Evolutionary conservation across 805 yeast genomes (phyloP).

Genomic region (Ogataea kodamae): DNA sequence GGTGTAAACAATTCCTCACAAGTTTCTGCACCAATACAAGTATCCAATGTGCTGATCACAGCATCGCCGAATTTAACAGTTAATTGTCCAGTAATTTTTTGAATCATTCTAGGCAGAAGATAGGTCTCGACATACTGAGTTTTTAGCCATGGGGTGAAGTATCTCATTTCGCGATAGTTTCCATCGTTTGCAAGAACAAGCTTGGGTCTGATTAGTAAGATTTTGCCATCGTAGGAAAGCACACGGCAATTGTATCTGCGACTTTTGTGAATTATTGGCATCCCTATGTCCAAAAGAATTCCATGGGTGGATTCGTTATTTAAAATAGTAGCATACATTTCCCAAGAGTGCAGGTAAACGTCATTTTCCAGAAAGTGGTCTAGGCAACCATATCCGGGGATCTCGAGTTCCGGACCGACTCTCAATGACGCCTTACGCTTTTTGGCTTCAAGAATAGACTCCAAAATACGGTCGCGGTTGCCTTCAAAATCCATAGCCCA

Average conservation of each 20-base stretch:
- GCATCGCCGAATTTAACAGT: slow-evolving; percentile 88
- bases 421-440: slow-evolving; percentile 70
- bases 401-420: slow-evolving; percentile 96
- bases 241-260: slow-evolving; percentile 91
- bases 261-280: slow-evolving; percentile 87
- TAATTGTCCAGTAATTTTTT: slow-evolving; percentile 61
- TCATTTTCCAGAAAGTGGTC: slow-evolving; percentile 95
- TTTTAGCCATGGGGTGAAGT: slow-evolving; percentile 91
- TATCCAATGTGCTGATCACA: slow-evolving; percentile 75
- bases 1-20: slow-evolving; percentile 98
- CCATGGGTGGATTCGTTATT: slow-evolving; percentile 65
- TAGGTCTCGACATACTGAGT: slow-evolving; percentile 71
- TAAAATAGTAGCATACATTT: slow-evolving; percentile 79
- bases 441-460: slow-evolving; percentile 77
- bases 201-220: slow-evolving; percentile 87
- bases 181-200: slow-evolving; percentile 95
- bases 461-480: slow-evolving; percentile 84
- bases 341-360: slow-evolving; percentile 89
- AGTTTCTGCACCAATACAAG: slow-evolving; percentile 94
- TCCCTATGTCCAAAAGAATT: slow-evolving; percentile 84
- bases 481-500: slow-evolving; percentile 99
- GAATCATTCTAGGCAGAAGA: slow-evolving; percentile 67
- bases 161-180: slow-evolving; percentile 96
- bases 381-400: slow-evolving; percentile 90
- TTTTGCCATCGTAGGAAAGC: slow-evolving; percentile 72